Conservation (phyloP, 2,329 filamentous ascomycete species). For the Xylariaceae sp. region DNA sequence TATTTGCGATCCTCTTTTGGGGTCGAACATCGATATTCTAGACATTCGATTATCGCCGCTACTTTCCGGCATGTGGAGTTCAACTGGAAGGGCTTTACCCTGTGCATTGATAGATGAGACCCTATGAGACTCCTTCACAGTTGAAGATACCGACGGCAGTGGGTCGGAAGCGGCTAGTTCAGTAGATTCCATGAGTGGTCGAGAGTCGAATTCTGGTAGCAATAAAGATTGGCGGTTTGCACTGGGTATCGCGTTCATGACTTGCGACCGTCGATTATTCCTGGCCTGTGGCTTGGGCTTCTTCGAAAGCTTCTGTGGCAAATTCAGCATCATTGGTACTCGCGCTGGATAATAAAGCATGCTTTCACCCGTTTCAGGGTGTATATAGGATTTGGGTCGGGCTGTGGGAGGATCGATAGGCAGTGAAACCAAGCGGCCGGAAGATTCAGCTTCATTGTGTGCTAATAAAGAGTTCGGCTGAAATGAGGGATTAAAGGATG, state of each 20-base stretch:
- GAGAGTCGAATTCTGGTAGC: conserved; percentile 29
- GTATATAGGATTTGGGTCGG: conserved; percentile 53
- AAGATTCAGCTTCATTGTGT: conserved; percentile 18
- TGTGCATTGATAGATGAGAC: conserved; percentile 3
- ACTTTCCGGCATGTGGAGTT: conserved; percentile 11
- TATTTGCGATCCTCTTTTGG: conserved; percentile 36
- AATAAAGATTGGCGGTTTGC: conserved; percentile 32
- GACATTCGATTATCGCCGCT: conserved; percentile 12
- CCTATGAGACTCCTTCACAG: neutral
- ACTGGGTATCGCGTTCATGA: conserved; percentile 58
- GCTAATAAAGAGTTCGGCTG: conserved; percentile 18
- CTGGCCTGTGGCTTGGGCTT: conserved; percentile 58
- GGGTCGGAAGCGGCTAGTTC: conserved; percentile 18
- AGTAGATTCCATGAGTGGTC: conserved; percentile 30
- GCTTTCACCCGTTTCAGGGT: conserved; percentile 61
- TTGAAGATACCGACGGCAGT: neutral
- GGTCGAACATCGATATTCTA: conserved; percentile 30
- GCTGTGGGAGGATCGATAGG: conserved; percentile 28
- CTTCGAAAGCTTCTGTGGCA: conserved; percentile 81
- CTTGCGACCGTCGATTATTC: conserved; percentile 67
- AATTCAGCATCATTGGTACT: conserved; percentile 86
- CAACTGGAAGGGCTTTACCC: conserved; percentile 9
- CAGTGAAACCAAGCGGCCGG: conserved; percentile 30
- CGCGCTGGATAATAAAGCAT: conserved; percentile 97
- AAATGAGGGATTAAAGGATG: conserved; percentile 22